phyloP scores from a whole-genome alignment of 2,329 filamentous ascomycete species.

The Stagonosporopsis cucurbitacearum region DNA sequence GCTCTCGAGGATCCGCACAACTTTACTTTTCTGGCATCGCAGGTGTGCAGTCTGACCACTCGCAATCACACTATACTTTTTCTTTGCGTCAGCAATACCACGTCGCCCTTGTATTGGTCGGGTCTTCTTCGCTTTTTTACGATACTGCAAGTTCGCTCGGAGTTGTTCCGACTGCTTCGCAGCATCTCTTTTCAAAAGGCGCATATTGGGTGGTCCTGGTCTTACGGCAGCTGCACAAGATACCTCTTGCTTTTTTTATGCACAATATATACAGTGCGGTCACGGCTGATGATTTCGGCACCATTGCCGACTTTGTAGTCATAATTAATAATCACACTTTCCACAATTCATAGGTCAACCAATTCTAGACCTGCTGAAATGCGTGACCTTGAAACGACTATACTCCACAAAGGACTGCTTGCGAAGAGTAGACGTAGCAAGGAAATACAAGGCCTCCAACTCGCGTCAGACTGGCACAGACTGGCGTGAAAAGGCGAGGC shows the following conservation, averaged over 20 bases:
- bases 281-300: slow-evolving; percentile 18
- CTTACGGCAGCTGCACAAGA: slow-evolving; percentile 25
- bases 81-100: slow-evolving; percentile 17
- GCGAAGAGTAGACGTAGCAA: not conserved
- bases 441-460: not conserved
- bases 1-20: slow-evolving; percentile 18
- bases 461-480: slow-evolving; percentile 2
- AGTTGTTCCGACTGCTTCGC: slow-evolving; percentile 4
- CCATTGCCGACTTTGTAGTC: slow-evolving; percentile 8
- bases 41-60: slow-evolving; percentile 10
- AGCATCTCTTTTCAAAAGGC: slow-evolving; percentile 7
- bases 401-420: slow-evolving; percentile 1
- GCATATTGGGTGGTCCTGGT: slow-evolving; percentile 20
- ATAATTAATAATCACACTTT: slow-evolving; percentile 14
- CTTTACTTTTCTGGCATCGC: slow-evolving; percentile 23
- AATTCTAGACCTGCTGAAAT: not conserved
- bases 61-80: slow-evolving; percentile 19
- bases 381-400: not conserved
- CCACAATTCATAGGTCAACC: not conserved
- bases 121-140: slow-evolving; percentile 12
- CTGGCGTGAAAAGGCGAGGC: not conserved
- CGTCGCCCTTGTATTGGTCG: slow-evolving; percentile 8
- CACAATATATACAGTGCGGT: slow-evolving; percentile 11
- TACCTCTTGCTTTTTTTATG: slow-evolving; percentile 28
- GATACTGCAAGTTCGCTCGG: not conserved